These are phyloP conservation scores for Candida krabiensis DNA, from an alignment of 805 yeast species.

Conservation along the genomic window DNA sequence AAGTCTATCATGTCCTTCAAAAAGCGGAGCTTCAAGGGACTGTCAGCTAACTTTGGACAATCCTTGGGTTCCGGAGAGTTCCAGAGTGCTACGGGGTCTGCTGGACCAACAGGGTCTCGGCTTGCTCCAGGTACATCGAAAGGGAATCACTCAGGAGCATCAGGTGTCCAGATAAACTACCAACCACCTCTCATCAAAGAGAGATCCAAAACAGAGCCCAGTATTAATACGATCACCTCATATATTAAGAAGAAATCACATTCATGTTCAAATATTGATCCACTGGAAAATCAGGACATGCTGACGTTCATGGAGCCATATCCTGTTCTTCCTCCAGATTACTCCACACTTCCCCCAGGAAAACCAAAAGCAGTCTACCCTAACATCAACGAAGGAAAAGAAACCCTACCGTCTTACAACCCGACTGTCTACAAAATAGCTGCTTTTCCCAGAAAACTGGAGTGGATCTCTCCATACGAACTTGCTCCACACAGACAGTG, in stretches of 20 bases:
- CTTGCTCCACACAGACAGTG: slow-evolving; percentile 66
- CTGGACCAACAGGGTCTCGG: too few relatives aligned
- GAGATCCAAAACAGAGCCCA: not conserved
- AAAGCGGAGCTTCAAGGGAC: slow-evolving; percentile 6
- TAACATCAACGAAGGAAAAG: slow-evolving; percentile 32
- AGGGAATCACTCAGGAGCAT: too few relatives aligned
- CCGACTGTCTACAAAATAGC: slow-evolving; percentile 68
- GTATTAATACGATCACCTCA: not conserved
- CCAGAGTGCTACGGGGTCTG: too few relatives aligned
- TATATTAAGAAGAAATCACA: slow-evolving; percentile 1
- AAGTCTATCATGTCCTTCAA: slow-evolving; percentile 4
- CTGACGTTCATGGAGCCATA: slow-evolving; percentile 31
- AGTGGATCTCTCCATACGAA: slow-evolving; percentile 78
- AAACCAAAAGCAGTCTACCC: slow-evolving; percentile 35
- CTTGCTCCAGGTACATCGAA: too few relatives aligned
- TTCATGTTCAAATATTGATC: too few relatives aligned
- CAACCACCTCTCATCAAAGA: too few relatives aligned
- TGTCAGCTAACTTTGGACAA: too few relatives aligned
- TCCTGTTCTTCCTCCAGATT: slow-evolving; percentile 41
- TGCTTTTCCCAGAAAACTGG: slow-evolving; percentile 61
- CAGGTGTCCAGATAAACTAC: too few relatives aligned
- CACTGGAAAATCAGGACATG: too few relatives aligned
- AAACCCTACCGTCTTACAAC: slow-evolving; percentile 58
- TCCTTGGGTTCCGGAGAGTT: slow-evolving; percentile 1
- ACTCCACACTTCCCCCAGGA: slow-evolving; percentile 36